phyloP scores from a whole-genome alignment of 371 early-diverging fungal genomes.

The Mucor lusitanicus region DNA sequence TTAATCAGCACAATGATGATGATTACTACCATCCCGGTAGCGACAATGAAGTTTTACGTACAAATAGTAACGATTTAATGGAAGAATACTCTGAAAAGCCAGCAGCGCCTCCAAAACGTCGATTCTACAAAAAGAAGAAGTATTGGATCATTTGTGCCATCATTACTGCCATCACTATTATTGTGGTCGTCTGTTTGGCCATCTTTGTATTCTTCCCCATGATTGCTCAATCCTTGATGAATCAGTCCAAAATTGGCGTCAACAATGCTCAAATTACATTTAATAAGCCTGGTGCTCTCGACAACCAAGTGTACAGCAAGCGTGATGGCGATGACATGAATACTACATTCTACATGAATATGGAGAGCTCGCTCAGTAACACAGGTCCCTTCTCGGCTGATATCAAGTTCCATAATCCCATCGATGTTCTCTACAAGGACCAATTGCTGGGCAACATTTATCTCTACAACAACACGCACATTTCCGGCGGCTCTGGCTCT shows the following conservation, averaged over 20 bases:
- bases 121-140: conserved; percentile 60
- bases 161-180: conserved; percentile 42
- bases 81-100: conserved; percentile 52
- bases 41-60: neutral
- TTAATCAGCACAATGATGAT: neutral
- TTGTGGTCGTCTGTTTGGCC: conserved; percentile 52
- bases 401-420: conserved; percentile 47
- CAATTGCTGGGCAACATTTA: conserved; percentile 53
- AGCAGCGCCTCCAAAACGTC: conserved; percentile 33
- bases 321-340: conserved; percentile 41
- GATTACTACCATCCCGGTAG: neutral
- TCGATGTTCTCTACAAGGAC: conserved; percentile 43
- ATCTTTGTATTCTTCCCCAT: conserved; percentile 64
- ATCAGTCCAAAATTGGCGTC: conserved; percentile 51
- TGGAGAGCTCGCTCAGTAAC: conserved; percentile 51
- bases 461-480: conserved; percentile 46
- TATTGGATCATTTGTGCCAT: conserved; percentile 62
- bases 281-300: conserved; percentile 28
- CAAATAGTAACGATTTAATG: conserved; percentile 26
- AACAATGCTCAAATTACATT: conserved; percentile 53
- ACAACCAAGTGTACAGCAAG: conserved; percentile 17
- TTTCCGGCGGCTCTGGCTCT: conserved; percentile 52
- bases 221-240: conserved; percentile 60
- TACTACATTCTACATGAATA: conserved; percentile 48
- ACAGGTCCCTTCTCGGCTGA: conserved; percentile 65